These are phyloP conservation scores for Penicillium sp. DNA, from an alignment of 2,329 filamentous ascomycete genomes.

Conservation along the genomic window DNA sequence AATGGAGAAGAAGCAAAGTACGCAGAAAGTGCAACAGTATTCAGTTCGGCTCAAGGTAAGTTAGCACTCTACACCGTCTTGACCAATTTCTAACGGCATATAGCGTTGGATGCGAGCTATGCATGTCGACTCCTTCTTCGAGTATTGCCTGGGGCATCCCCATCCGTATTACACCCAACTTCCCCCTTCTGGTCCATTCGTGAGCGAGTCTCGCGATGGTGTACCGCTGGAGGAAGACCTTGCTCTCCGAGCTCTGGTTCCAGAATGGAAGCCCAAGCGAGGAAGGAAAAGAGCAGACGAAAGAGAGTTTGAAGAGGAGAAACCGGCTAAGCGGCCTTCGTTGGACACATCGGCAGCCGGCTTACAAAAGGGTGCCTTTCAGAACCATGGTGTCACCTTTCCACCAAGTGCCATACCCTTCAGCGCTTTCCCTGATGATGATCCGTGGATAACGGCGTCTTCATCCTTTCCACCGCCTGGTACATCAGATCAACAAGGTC, in stretches of 20 bases:
- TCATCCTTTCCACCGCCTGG: slow-evolving; percentile 43
- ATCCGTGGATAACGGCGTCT: slow-evolving; percentile 39
- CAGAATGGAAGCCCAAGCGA: slow-evolving; percentile 65
- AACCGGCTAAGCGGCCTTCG: slow-evolving; percentile 58
- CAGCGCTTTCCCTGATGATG: slow-evolving; percentile 55
- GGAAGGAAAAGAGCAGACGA: slow-evolving; percentile 61
- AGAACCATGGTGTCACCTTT: slow-evolving; percentile 48
- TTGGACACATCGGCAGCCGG: slow-evolving; percentile 54
- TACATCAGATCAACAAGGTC: slow-evolving; percentile 25
- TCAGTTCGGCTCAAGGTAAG: slow-evolving; percentile 82
- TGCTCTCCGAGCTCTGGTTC: slow-evolving; percentile 77
- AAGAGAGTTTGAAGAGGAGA: slow-evolving; percentile 59
- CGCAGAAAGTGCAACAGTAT: slow-evolving; percentile 93
- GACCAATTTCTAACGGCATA: slow-evolving; percentile 8
- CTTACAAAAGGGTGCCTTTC: slow-evolving; percentile 42
- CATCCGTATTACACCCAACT: slow-evolving; percentile 79
- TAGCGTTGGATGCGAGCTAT: slow-evolving; percentile 95
- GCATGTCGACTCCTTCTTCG: slow-evolving; percentile 93
- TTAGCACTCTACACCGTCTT: slow-evolving; percentile 6
- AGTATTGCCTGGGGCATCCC: slow-evolving; percentile 74
- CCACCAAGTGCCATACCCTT: slow-evolving; percentile 52
- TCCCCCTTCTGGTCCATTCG: slow-evolving; percentile 62
- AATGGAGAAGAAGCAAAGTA: slow-evolving; percentile 77
- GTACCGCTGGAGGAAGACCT: slow-evolving; percentile 85
- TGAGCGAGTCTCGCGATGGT: slow-evolving; percentile 69